phyloP scores from a whole-genome alignment of 495 filamentous ascomycete genomes.

The Corynascus novoguineensis region DNA sequence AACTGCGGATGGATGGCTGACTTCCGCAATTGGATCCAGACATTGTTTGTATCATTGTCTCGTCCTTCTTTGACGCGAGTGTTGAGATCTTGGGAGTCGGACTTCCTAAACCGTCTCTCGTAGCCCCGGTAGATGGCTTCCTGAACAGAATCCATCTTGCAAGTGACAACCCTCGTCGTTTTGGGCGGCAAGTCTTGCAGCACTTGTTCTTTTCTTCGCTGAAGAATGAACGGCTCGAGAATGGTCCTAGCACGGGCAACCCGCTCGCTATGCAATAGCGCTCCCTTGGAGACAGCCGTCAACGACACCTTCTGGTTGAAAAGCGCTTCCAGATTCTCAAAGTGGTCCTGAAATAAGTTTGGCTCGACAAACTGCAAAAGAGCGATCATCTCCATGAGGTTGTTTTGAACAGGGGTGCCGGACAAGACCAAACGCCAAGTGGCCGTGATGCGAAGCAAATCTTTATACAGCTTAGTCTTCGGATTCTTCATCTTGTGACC shows the following conservation, averaged over 20 bases:
- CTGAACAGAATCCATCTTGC: conserved; percentile 66
- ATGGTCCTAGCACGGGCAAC: conserved; percentile 83
- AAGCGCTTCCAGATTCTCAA: conserved; percentile 68
- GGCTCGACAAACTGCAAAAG: conserved; percentile 90
- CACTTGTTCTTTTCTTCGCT: conserved; percentile 93
- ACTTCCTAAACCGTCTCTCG: conserved; percentile 33
- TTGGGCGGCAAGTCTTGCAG: conserved; percentile 82
- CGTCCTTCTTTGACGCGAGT: conserved; percentile 29
- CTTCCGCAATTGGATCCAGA: conserved; percentile 87
- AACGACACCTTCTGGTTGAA: conserved; percentile 89
- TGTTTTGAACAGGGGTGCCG: conserved; percentile 94
- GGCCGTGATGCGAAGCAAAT: conserved; percentile 70
- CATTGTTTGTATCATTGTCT: conserved; percentile 54
- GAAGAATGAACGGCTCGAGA: conserved; percentile 89
- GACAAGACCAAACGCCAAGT: conserved; percentile 80
- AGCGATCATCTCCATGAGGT: conserved; percentile 82
- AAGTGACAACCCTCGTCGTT: conserved; percentile 67
- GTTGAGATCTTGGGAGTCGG: conserved; percentile 45
- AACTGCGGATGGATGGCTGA: conserved; percentile 90
- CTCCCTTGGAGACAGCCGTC: conserved; percentile 63
- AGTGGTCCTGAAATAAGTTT: conserved; percentile 65
- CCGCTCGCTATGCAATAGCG: conserved; percentile 76
- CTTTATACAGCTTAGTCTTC: conserved; percentile 70
- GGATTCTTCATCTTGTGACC: conserved; percentile 88
- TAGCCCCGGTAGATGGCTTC: conserved; percentile 60